Base-by-base conservation (phyloP, 73 alveolate genomes). In the Stentor coeruleus region DNA sequence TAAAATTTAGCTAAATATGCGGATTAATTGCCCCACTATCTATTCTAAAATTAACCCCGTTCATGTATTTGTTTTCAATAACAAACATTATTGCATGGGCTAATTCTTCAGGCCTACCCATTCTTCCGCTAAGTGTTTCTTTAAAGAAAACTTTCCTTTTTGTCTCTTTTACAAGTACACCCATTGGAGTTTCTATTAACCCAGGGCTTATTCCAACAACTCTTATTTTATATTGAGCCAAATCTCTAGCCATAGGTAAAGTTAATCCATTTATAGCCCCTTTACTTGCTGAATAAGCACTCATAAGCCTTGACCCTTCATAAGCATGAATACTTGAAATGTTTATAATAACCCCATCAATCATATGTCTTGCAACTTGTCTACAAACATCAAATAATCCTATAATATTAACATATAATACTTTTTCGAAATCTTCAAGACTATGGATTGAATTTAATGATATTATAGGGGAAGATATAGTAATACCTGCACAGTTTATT, bases 171-270 rank as follows among this genome's bases (percentile, higher is more conserved):
- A 82, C 60, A 39, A 92, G 57, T 38, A 76, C 76, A 38, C 90
- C 89, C 95, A 95, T 84, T 3, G 99, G 99, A 35, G 98, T 91
- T 73, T 82, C 42, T 74, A 93, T 77, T 36, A 94, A 81, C 30
- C 98, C 97, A 31, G 99, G 99, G 31, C 97, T 97, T 33, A 95
- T 83, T 11, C 97, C 79, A 36, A 72, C 87, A 15, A 95, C 97
- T 83, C 99, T 93, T 40, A 95, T 92, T 55, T 96, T 96, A 79
- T 41, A 93, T 41, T 85, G 83, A 30, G 97, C 98, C 74, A 95
- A 84, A 82, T 95, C 99, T 82, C 99, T 90, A 39, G 99, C 99
- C 95, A 95, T 91, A 31, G 99, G 99, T 49, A 92, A 86, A n/a
- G 97, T 88, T 89, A 95, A 91, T 35, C 97, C 97, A 20, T 82